These are phyloP conservation scores for Globisporangium parvum DNA, from an alignment of 352 stramenopile genomes.

Conservation along the genomic window DNA sequence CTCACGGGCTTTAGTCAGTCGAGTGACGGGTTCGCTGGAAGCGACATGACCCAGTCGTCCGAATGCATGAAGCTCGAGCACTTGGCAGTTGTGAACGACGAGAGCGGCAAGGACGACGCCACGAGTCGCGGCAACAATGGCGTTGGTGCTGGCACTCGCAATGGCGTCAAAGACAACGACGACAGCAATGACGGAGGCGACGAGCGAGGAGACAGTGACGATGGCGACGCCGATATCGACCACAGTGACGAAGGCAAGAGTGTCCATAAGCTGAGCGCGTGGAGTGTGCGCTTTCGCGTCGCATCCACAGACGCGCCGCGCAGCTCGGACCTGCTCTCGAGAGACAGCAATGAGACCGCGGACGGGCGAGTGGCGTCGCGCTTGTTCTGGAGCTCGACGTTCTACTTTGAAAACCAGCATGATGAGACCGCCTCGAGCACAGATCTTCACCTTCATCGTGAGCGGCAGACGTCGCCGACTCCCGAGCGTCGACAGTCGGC, in stretches of 20 bases:
- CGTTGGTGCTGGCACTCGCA: not conserved
- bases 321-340: conserved; percentile 4
- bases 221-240: not conserved
- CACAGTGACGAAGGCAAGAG: not conserved
- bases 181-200: not conserved
- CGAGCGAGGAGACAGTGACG: not conserved
- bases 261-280: not conserved
- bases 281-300: not conserved
- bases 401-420: conserved; percentile 4
- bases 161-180: not conserved
- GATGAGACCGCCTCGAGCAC: not conserved
- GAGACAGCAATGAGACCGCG: not conserved
- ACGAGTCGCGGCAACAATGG: too few relatives aligned
- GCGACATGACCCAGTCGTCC: conserved; percentile 5
- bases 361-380: not conserved
- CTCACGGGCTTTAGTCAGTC: conserved; percentile 21
- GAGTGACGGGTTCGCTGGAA: conserved; percentile 8
- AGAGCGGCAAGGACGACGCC: not conserved
- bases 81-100: conserved; percentile 3
- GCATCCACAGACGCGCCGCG: not conserved
- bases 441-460: not conserved
- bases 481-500: not conserved
- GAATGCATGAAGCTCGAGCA: conserved; percentile 23
- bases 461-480: not conserved
- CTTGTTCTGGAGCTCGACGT: conserved; percentile 10